Conservation (phyloP, 2,329 filamentous ascomycete species). For the Colletotrichum sp. region DNA sequence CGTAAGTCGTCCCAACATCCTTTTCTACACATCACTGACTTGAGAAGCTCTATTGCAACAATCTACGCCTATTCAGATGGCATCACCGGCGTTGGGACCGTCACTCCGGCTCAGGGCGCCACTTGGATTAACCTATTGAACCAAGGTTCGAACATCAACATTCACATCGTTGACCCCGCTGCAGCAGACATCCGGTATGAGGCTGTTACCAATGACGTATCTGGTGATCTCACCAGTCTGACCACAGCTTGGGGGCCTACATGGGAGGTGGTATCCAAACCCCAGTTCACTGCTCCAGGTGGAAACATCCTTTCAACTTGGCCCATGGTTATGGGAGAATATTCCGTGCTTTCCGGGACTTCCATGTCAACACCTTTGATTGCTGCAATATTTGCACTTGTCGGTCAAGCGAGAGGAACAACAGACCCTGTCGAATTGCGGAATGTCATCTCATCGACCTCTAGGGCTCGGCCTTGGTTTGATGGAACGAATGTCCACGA, state of each 20-base stretch:
- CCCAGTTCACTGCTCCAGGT: slow-evolving; percentile 23
- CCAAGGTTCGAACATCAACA: slow-evolving; percentile 35
- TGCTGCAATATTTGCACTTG: slow-evolving; percentile 41
- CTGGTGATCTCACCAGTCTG: not conserved
- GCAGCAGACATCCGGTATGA: not conserved
- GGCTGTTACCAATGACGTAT: not conserved
- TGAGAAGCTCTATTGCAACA: not conserved
- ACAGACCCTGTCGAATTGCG: slow-evolving; percentile 26
- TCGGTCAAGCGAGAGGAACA: slow-evolving; percentile 31
- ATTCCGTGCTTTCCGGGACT: slow-evolving; percentile 56
- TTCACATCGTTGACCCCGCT: slow-evolving; percentile 6
- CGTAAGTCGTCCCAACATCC: not conserved
- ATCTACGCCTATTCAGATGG: not conserved
- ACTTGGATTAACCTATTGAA: not conserved
- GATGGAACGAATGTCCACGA: slow-evolving; percentile 25
- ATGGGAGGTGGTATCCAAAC: slow-evolving; percentile 21
- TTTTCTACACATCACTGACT: not conserved
- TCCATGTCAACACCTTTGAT: slow-evolving; percentile 57
- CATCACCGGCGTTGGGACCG: not conserved
- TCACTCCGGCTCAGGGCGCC: not conserved
- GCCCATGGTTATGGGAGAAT: slow-evolving; percentile 34
- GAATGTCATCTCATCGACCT: slow-evolving; percentile 31
- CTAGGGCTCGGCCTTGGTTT: slow-evolving; percentile 31
- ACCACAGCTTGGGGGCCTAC: slow-evolving; percentile 24
- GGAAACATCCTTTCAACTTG: slow-evolving; percentile 25